These are phyloP conservation scores for Fusarium nematophilum DNA, from an alignment of 2,329 filamentous ascomycete genomes.

Conservation along the genomic window DNA sequence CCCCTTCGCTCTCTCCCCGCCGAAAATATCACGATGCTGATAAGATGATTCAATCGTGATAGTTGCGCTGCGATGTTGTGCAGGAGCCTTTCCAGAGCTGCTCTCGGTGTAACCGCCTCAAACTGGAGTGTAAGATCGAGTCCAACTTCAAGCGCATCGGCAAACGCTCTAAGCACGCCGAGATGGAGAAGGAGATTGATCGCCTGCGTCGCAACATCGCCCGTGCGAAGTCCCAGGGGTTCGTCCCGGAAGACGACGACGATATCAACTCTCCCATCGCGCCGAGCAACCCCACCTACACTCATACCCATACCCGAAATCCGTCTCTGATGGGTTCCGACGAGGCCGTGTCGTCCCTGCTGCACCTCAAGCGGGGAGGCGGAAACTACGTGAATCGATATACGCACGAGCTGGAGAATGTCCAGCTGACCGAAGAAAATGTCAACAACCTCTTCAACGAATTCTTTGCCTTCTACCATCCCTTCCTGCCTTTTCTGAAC, in stretches of 20 bases:
- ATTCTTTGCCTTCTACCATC: constrained; percentile 81
- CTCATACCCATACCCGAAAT: constrained; percentile 71
- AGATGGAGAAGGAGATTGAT: constrained; percentile 88
- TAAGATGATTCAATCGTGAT: constrained; percentile 20
- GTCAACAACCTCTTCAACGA: constrained; percentile 76
- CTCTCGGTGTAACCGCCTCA: constrained; percentile 81
- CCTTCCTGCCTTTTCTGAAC: constrained; percentile 81
- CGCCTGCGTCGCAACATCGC: constrained; percentile 71
- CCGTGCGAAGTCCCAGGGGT: constrained; percentile 70
- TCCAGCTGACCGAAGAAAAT: constrained; percentile 72
- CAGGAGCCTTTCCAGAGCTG: constrained; percentile 84
- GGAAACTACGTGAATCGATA: constrained; percentile 70
- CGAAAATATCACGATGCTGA: constrained; percentile 21
- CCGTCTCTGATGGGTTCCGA: constrained; percentile 75
- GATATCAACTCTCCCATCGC: constrained; percentile 70
- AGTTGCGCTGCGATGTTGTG: constrained; percentile 86
- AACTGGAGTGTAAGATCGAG: constrained; percentile 86
- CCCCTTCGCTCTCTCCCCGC: too few species aligned
- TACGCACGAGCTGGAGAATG: constrained; percentile 70
- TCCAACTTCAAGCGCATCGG: constrained; percentile 88
- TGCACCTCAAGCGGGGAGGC: constrained; percentile 74
- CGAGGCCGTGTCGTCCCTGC: constrained; percentile 73
- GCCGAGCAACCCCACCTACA: constrained; percentile 62
- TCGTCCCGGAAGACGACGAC: constrained; percentile 64
- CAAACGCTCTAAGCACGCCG: constrained; percentile 84